Conservation (phyloP, 202 grass and related monocot species). For the Setaria italica region DNA sequence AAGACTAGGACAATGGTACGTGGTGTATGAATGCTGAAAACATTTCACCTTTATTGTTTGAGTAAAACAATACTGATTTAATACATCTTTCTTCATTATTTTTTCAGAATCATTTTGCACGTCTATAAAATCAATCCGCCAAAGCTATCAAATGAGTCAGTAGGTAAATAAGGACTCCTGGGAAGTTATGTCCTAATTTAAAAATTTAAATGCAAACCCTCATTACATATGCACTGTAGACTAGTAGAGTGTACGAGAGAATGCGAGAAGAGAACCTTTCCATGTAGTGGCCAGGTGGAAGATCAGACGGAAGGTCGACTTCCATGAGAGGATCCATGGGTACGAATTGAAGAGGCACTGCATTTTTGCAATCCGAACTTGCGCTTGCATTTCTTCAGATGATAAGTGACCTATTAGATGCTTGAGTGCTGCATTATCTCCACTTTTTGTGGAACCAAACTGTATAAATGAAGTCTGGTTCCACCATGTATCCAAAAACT, state of each 20-base stretch:
- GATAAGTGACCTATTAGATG: conserved; percentile 63
- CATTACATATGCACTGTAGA: neutral
- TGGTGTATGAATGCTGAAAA: neutral
- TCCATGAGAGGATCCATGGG: conserved; percentile 68
- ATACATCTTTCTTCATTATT: neutral
- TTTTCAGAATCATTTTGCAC: neutral
- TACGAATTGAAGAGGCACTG: conserved; percentile 97
- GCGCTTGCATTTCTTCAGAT: conserved; percentile 56
- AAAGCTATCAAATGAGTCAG: conserved; percentile 1
- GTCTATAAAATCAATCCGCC: conserved; percentile 1
- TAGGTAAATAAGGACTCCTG: neutral
- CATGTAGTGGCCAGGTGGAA: conserved; percentile 60
- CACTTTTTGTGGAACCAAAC: conserved; percentile 78
- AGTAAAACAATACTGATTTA: neutral
- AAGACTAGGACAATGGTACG: conserved; percentile 1
- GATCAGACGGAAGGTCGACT: conserved; percentile 61
- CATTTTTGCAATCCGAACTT: conserved; percentile 69
- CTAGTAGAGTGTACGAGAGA: neutral
- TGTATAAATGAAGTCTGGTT: conserved; percentile 84
- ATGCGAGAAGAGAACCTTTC: conserved; percentile 64
- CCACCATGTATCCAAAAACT: conserved; percentile 84
- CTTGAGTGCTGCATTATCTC: conserved; percentile 83
- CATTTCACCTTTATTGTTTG: conserved; percentile 15
- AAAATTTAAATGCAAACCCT: neutral
- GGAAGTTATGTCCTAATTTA: neutral